Evolutionary conservation across 2,329 filamentous ascomycete genomes (phyloP).

Genomic region (Chaetomium sp.): DNA sequence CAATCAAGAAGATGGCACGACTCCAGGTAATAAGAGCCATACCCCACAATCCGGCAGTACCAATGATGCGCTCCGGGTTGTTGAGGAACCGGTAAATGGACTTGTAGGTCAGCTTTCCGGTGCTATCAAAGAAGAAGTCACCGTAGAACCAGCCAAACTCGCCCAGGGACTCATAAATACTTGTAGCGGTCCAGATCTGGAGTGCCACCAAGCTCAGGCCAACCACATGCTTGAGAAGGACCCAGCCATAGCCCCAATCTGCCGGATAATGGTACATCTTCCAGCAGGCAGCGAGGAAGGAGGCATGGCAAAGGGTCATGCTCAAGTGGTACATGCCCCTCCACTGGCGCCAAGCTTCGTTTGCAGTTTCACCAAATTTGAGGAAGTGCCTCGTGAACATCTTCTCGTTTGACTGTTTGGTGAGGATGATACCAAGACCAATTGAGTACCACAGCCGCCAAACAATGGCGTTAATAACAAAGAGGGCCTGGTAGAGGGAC

Average conservation of each 20-base stretch:
- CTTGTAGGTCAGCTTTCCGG: constrained; percentile 84
- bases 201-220: constrained; percentile 74
- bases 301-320: constrained; percentile 82
- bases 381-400: constrained; percentile 96
- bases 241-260: constrained; percentile 83
- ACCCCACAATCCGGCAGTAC: constrained; percentile 92
- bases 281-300: constrained; percentile 86
- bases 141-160: constrained; percentile 99
- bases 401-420: constrained; percentile 81
- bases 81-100: constrained; percentile 98
- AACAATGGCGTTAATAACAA: constrained; percentile 69
- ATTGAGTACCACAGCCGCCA: constrained; percentile 92
- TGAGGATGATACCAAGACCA: constrained; percentile 78
- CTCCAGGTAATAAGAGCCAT: constrained; percentile 90
- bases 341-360: constrained; percentile 96
- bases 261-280: constrained; percentile 89
- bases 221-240: constrained; percentile 78
- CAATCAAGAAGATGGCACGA: constrained; percentile 76
- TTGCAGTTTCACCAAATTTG: constrained; percentile 85
- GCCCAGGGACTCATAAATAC: constrained; percentile 90
- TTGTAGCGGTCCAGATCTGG: constrained; percentile 87
- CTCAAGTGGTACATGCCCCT: constrained; percentile 92
- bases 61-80: constrained; percentile 91
- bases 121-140: constrained; percentile 94
- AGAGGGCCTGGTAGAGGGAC: constrained; percentile 65